These are phyloP conservation scores for Fonsecaea multimorphosa DNA, from an alignment of 2,329 filamentous ascomycete species.

Conservation along the genomic window DNA sequence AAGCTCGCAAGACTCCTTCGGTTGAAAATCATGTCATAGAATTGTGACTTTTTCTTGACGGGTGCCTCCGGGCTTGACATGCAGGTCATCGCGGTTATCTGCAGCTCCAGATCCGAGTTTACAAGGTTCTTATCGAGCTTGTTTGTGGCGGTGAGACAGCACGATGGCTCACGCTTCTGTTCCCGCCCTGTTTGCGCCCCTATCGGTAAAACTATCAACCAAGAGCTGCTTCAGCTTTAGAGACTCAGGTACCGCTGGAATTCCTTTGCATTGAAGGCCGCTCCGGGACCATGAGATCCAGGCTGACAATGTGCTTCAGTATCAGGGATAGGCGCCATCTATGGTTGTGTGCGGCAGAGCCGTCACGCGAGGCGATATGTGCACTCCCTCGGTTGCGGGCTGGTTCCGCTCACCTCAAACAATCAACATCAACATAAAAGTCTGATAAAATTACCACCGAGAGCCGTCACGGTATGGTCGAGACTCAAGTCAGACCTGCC, in stretches of 20 bases:
- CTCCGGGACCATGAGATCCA: neutral
- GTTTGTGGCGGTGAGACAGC: conserved; percentile 24
- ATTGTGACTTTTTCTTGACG: conserved; percentile 9
- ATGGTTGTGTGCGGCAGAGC: conserved; percentile 23
- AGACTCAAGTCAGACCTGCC: conserved; percentile 31
- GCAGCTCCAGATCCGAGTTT: conserved; percentile 30
- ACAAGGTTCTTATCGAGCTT: conserved; percentile 28
- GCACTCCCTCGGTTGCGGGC: conserved; percentile 25
- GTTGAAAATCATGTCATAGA: conserved; percentile 28
- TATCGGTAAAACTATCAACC: conserved; percentile 35
- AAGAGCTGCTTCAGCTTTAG: conserved; percentile 24
- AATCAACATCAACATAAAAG: conserved; percentile 18
- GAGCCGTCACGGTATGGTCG: conserved; percentile 28
- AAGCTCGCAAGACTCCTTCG: neutral
- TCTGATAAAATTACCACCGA: conserved; percentile 24
- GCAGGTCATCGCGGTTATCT: conserved; percentile 33
- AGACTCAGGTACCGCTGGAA: conserved; percentile 24
- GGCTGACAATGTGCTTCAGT: conserved; percentile 26
- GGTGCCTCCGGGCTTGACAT: conserved; percentile 28
- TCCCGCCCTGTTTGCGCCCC: conserved; percentile 19
- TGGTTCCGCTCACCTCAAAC: conserved; percentile 20
- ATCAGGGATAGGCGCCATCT: conserved; percentile 16
- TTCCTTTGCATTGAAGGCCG: neutral
- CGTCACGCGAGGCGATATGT: conserved; percentile 24
- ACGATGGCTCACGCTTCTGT: conserved; percentile 30